Evolutionary conservation across 2,329 filamentous ascomycete genomes (phyloP), one percentile per base, ranked within the genome.

Genomic region (Ascosphaera aggregata): DNA sequence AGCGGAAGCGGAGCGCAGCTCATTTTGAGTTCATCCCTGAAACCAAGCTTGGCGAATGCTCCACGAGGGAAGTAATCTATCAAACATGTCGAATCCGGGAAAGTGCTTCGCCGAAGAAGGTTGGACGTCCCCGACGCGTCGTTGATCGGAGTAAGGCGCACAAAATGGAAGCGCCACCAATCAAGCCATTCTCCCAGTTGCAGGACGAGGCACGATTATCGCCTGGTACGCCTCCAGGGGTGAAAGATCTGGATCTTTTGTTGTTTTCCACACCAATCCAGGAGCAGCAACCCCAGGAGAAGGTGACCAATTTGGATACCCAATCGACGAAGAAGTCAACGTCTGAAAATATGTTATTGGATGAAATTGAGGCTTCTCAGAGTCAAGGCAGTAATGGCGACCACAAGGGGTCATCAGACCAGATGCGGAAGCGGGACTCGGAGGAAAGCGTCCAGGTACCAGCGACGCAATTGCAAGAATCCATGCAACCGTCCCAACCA

Each of bases 61-160:
- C 18, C n/a, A 35, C 18, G n/a, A 35, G 34, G 18, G 34, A 35
- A 35, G 34, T 15, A 18, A 18, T 7, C 5, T 35, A 35, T 35
- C 34, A 35, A 35, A 35, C 34, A 35, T 35, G 34, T 15, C 34
- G n/a, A 5, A 35, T 35, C n/a, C 34, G n/a, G 9, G 34, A 35
- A 15, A 35, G 34, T 15, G 34, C 34, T 7, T 18, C 34, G 7
- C 7, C 16, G 34, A 16, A 18, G 16, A 35, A 18, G n/a, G 34
- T 35, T 15, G n/a, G 7, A 35, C 34, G 34, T 7, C 34, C 34
- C 7, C 34, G 34, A 16, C 34, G 34, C n/a, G 7, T 18, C 34
- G 9, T 16, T 18, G 34, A 35, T 7, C n/a, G 34, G 9, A 35
- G 9, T 8, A 35, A 18, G 18, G 34, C 18, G 7, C 7, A 9